Evolutionary conservation across 441 rosid species (phyloP), one percentile per base, ranked within the genome.

Genomic region (Aquilaria agallochum): DNA sequence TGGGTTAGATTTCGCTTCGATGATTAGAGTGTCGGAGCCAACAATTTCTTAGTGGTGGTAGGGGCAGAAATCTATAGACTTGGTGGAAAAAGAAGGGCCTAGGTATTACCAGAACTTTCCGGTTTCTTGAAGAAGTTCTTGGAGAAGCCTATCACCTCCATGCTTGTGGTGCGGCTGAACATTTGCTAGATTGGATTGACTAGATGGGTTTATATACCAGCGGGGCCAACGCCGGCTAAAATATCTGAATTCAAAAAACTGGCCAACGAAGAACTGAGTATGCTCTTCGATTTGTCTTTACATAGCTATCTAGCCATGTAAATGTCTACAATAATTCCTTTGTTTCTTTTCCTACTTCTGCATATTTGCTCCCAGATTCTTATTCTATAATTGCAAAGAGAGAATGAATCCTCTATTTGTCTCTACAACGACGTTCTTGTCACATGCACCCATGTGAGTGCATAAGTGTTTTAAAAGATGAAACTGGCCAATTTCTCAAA

Each of bases 71-170:
- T 78, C 79, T 53, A 27, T 62, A 5, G 80, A 14, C 66, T 78
- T 83, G 2, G 42, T 4, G 6, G 89, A 75, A 42, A 82, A 78
- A 46, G 83, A 76, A 65, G 84, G 70, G 57, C 73, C 79, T 0
- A 72, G 50, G 50, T 59, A 62, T 11, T 69, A 27, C 67, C 72
- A 49, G 67, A 63, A 62, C 9, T 69, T 31, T 64, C 74, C 48
- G 62, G 68, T 58, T 77, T 80, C 69, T 56, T 71, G 54, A 74
- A 75, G 78, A 77, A 84, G 69, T 78, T 82, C 78, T 85, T 92
- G 52, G 90, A 74, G 78, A 90, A 90, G 57, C 92, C 96, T 79
- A 93, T 83, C 91, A 87, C 72, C 73, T 87, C 96, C 86, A 88
- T 81, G 66, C 88, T 81, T 64, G 94, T 76, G 8, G 86, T 80